Evolutionary conservation across 2,329 filamentous ascomycete species (phyloP), one percentile per base, ranked within the genome.

Genomic region (Clathrospora elynae): DNA sequence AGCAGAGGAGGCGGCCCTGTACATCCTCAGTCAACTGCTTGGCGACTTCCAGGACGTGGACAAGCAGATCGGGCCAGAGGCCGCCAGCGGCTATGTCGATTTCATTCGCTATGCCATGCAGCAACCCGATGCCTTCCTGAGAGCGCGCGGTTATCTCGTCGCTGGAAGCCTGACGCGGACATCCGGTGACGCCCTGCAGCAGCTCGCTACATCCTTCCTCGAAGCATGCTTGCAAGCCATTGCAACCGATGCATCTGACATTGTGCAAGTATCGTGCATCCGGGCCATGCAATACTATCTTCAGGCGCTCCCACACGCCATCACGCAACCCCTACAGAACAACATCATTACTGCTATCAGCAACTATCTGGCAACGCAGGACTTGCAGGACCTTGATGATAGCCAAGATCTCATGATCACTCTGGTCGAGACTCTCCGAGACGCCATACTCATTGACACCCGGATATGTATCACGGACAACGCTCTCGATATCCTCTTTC

Each of bases 321-420:
- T 75, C 28, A 81, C 77, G 16, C 78, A 68, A 67, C 79, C 70
- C 61, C 76, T 75, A 31, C 90, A 96, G 65, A 61, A 74, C 2
- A 71, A 78, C 5, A 80, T 86, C 34, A 78, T 87, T 47, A 71
- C 74, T 2, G 77, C 83, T 14, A 76, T 89, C 26, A 81, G 81
- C 1, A 78, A 86, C 23, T 99, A 91, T 71, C 80, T 97, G 55
- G 81, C 85, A 30, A 76, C 80, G 11, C 90, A 92, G 66, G 90
- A 96, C 61, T 78, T 93, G 34, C 82, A 81, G 37, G 91, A 96
- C 12, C 80, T 95, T 33, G 84, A 87, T 40, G 91, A 96, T 51
- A 88, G 88, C 8, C 92, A 97, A 57, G 93, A 99, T 68, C 81
- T 97, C 40, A 84, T 96, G 55, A 88, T 95, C 10, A 92, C 91